Evolutionary conservation across 345 rosid genomes (phyloP), one percentile per base, ranked within the genome.

Genomic region (Ricinus communis): DNA sequence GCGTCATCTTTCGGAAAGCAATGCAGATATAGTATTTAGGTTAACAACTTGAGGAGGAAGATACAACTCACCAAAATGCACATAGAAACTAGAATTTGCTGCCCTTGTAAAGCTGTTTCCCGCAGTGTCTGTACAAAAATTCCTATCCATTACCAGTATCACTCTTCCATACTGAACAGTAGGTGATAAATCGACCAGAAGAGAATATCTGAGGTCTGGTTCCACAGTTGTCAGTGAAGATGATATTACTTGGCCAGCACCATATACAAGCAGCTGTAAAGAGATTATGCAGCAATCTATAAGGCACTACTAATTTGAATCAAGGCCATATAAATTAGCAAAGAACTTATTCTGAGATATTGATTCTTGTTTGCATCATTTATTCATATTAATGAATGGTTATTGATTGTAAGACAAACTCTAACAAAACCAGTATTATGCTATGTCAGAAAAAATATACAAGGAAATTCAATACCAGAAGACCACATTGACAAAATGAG

Each of bases 241-340:
- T 22, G 98, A 96, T 68, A 91, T 77, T 33, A 94, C 90, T 83
- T 90, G 82, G 77, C 93, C 98, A 70, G 88, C 83, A 54, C 97
- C 98, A 66, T 94, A 94, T 56, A 91, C 96, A 62, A 91, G 82
- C 76, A 94, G 89, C 98, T 94, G 93, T 70, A 79, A 78, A 58
- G 68, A 69, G 54, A 69, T 11, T 41, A 62, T 22, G 51, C 18
- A 53, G 47, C 19, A 47, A 65, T 54, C 73, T 67, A 50, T 66
- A 38, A 72, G 64, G 38, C 52, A 36, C 40, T 21, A 58, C 21
- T 41, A 3, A 49, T 30, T 57, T 58, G 14, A 14, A 62, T 51
- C 53, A 38, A 72, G 9, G 41, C 24, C 13, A 71, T 22, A 22
- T 22, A 24, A 60, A 47, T 14, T 18, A 33, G 28, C 3, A 50